These are phyloP conservation scores for Lizonia empirigonia DNA, from an alignment of 2,329 filamentous ascomycete species.

Conservation along the genomic window DNA sequence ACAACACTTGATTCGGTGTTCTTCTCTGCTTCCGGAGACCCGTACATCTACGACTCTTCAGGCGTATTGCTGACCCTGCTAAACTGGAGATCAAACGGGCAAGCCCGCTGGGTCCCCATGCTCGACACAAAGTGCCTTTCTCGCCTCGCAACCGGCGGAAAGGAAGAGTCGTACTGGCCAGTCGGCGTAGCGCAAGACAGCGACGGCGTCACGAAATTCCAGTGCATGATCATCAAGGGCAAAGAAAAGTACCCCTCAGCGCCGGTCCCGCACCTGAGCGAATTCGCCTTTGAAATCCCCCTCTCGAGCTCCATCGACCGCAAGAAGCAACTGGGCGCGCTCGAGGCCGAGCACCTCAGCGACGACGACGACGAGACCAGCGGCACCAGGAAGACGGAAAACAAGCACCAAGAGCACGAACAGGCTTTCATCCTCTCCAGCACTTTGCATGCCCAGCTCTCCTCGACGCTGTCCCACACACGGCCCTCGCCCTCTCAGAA, in stretches of 20 bases:
- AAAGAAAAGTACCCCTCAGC: slow-evolving; percentile 81
- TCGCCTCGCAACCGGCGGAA: slow-evolving; percentile 81
- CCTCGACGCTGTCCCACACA: slow-evolving; percentile 74
- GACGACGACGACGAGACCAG: slow-evolving; percentile 32
- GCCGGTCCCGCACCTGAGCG: slow-evolving; percentile 88
- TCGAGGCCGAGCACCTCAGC: slow-evolving; percentile 44
- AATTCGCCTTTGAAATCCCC: slow-evolving; percentile 91
- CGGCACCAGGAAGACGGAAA: slow-evolving; percentile 22
- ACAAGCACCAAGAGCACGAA: slow-evolving; percentile 70
- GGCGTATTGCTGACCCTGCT: slow-evolving; percentile 86
- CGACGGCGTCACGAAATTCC: slow-evolving; percentile 86
- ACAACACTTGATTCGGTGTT: slow-evolving; percentile 80
- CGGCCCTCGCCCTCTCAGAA: slow-evolving; percentile 69
- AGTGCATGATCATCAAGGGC: slow-evolving; percentile 98
- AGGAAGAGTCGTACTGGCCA: slow-evolving; percentile 91
- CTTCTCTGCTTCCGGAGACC: slow-evolving; percentile 92
- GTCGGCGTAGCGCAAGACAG: slow-evolving; percentile 89
- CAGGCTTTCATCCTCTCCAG: slow-evolving; percentile 79
- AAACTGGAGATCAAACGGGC: slow-evolving; percentile 85
- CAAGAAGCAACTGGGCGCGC: slow-evolving; percentile 21
- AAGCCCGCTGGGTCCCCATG: slow-evolving; percentile 89
- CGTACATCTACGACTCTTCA: slow-evolving; percentile 93
- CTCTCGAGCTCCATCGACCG: slow-evolving; percentile 62
- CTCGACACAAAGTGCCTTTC: slow-evolving; percentile 85
- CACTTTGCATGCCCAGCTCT: slow-evolving; percentile 73